Conservation (phyloP, 2,329 filamentous ascomycete species). For the Lecanicillium sp. region DNA sequence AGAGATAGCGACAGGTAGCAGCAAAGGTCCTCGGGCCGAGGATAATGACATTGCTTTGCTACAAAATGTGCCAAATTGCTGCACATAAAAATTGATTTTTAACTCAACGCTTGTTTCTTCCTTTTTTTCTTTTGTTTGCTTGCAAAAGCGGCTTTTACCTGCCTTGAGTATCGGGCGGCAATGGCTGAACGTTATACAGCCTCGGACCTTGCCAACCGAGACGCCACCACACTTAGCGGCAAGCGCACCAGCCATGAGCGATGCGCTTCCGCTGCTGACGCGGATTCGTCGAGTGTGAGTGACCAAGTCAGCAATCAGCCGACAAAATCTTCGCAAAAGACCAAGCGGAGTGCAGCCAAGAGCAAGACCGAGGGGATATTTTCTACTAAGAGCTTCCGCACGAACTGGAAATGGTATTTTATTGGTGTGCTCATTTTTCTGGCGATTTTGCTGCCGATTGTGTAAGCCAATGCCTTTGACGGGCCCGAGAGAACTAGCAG, state of each 20-base stretch:
- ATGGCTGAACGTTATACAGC: too few relatives aligned
- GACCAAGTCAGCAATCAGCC: not conserved
- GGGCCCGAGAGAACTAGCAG: not conserved
- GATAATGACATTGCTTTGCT: too few relatives aligned
- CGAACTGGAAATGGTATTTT: constrained; percentile 1
- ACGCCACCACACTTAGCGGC: not conserved
- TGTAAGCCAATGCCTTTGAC: not conserved
- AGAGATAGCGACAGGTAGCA: too few relatives aligned
- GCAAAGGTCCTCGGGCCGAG: too few relatives aligned
- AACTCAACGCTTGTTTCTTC: too few relatives aligned
- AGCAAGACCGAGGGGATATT: not conserved
- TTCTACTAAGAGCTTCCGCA: constrained; percentile 1
- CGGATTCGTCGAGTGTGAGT: too few relatives aligned
- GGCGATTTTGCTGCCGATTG: not conserved
- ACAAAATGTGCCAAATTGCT: too few relatives aligned
- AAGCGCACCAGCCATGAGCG: not conserved
- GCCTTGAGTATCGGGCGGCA: too few relatives aligned
- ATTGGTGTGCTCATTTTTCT: constrained; percentile 1
- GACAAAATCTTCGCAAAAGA: not conserved
- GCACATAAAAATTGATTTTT: too few relatives aligned
- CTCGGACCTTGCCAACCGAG: too few relatives aligned
- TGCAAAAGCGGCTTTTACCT: too few relatives aligned
- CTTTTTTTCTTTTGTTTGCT: too few relatives aligned
- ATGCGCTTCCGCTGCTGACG: not conserved
- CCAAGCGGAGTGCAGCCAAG: not conserved